These are phyloP conservation scores for Aspergillus quadricinctus DNA, from an alignment of 2,329 filamentous ascomycete genomes.

Conservation along the genomic window DNA sequence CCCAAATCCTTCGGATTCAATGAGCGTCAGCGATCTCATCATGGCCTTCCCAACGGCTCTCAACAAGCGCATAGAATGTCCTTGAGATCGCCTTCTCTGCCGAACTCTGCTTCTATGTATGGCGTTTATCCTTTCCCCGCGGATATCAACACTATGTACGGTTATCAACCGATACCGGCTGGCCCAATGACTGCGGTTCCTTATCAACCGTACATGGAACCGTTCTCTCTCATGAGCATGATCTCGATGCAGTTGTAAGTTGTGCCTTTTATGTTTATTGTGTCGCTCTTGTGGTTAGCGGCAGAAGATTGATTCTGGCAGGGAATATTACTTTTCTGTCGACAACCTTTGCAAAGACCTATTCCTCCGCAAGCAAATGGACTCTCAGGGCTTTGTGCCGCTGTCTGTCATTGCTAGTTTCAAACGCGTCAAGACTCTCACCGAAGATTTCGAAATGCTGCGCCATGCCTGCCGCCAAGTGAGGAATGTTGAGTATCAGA, in stretches of 20 bases:
- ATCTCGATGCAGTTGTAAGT: slow-evolving; percentile 57
- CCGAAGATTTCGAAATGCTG: slow-evolving; percentile 67
- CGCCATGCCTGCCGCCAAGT: slow-evolving; percentile 72
- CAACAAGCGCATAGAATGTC: slow-evolving; percentile 48
- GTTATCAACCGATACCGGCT: slow-evolving; percentile 52
- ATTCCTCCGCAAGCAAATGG: slow-evolving; percentile 86
- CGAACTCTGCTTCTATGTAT: slow-evolving; percentile 50
- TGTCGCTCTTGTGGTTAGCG: not conserved
- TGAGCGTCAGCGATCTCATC: slow-evolving; percentile 42
- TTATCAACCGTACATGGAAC: slow-evolving; percentile 56
- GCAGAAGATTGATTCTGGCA: slow-evolving; percentile 40
- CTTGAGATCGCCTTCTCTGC: slow-evolving; percentile 59
- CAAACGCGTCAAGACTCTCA: slow-evolving; percentile 72
- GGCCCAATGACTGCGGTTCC: slow-evolving; percentile 54
- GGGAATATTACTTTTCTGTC: slow-evolving; percentile 95
- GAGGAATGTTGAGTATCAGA: slow-evolving; percentile 66
- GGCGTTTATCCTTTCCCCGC: slow-evolving; percentile 38
- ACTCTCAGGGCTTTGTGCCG: slow-evolving; percentile 86
- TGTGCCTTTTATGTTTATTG: not conserved
- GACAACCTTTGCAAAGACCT: slow-evolving; percentile 93
- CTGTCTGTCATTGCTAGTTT: slow-evolving; percentile 78
- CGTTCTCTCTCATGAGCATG: slow-evolving; percentile 54
- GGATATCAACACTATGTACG: slow-evolving; percentile 53
- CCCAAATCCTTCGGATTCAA: slow-evolving; percentile 39
- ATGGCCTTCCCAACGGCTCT: slow-evolving; percentile 32